Percentiles rank a stretch among this genome's conserved stretches.
Conservation (phyloP, 2,329 filamentous ascomycete species). For the Scolecobasidium constrictum region DNA sequence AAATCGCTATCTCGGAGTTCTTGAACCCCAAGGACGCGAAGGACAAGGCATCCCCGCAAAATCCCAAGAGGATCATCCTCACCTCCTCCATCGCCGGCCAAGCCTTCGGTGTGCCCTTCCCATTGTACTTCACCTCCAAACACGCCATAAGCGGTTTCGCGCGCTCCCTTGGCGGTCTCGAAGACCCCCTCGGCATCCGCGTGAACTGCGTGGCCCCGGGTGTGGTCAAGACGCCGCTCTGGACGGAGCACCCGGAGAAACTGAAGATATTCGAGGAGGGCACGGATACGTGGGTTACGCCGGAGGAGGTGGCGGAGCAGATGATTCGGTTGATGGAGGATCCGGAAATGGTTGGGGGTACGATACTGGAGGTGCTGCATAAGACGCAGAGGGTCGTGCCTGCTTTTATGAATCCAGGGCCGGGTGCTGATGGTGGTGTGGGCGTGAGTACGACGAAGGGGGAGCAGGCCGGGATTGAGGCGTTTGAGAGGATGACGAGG, state of each 20-base stretch:
- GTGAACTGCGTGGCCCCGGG: slow-evolving; percentile 52
- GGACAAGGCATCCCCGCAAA: slow-evolving; percentile 23
- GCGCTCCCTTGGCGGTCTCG: slow-evolving; percentile 38
- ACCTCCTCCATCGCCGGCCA: slow-evolving; percentile 35
- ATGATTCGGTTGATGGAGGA: slow-evolving; percentile 47
- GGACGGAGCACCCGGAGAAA: slow-evolving; percentile 52
- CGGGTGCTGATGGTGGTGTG: slow-evolving; percentile 28
- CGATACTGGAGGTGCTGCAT: slow-evolving; percentile 46
- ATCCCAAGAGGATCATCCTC: slow-evolving; percentile 36
- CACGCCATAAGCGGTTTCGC: slow-evolving; percentile 37
- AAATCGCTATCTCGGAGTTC: slow-evolving; percentile 35
- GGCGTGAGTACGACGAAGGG: slow-evolving; percentile 38
- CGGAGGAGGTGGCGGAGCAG: slow-evolving; percentile 48
- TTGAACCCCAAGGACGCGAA: slow-evolving; percentile 22
- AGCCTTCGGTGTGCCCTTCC: slow-evolving; percentile 23
- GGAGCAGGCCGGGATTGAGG: slow-evolving; percentile 32
- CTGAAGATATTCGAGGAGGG: slow-evolving; percentile 36
- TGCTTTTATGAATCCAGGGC: slow-evolving; percentile 43
- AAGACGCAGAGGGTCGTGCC: slow-evolving; percentile 38
- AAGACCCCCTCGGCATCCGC: slow-evolving; percentile 38
- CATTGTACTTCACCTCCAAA: slow-evolving; percentile 36
- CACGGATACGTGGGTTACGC: slow-evolving; percentile 46
- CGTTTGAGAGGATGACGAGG: slow-evolving; percentile 36
- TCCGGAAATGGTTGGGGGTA: slow-evolving; percentile 36
- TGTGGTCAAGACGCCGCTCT: slow-evolving; percentile 50